A percentile compares a stretch with the other conserved stretches of the same genome.
These are phyloP conservation scores for Vigna unguiculata DNA, from an alignment of 306 rosid species.

Conservation along the genomic window DNA sequence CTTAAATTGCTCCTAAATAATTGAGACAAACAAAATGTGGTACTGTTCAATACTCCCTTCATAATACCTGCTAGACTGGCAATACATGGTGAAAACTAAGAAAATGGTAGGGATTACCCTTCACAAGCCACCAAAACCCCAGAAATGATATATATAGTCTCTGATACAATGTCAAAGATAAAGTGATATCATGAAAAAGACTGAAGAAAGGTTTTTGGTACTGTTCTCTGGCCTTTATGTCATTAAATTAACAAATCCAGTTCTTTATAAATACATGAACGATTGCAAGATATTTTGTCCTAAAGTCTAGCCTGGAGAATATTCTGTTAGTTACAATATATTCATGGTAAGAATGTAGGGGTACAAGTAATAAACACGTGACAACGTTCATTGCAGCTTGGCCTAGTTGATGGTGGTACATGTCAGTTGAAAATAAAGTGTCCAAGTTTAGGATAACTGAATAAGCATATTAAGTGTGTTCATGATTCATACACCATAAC, in stretches of 20 bases:
- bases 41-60: background rate
- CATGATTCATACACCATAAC: background rate
- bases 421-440: conserved; percentile 1
- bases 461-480: conserved; percentile 1
- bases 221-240: background rate
- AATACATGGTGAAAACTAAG: background rate
- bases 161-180: background rate
- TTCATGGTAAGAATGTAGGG: background rate
- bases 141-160: background rate
- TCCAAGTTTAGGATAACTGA: conserved; percentile 9
- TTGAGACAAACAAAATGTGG: background rate
- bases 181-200: background rate
- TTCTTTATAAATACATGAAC: background rate
- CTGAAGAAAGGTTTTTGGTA: background rate
- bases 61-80: background rate
- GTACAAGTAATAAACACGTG: background rate
- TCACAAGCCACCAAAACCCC: background rate
- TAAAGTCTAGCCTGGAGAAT: conserved; percentile 1
- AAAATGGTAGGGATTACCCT: background rate
- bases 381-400: background rate
- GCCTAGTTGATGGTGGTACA: background rate
- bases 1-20: background rate
- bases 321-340: background rate
- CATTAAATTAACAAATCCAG: background rate
- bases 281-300: background rate